Base-by-base conservation (phyloP, 2,329 filamentous ascomycete species). In the Aspergillus intermedius region DNA sequence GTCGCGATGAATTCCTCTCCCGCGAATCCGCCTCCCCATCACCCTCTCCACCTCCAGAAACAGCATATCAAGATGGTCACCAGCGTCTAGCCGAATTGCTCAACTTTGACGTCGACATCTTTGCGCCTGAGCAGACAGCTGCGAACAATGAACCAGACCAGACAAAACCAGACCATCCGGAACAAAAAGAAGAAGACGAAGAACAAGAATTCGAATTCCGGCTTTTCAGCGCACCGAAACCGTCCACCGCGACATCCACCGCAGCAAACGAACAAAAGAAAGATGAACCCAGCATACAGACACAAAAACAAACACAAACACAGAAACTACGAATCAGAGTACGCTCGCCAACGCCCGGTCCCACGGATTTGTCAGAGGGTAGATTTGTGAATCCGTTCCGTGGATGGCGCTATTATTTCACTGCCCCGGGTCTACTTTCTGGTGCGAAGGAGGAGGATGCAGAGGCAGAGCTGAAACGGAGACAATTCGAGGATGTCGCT, bases 181-280 rank as follows among this genome's bases (percentile, higher is more conserved):
- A 40, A 21, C n/a, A 40, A 12, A 44, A 28, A 40, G 17, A 21
- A 4, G 25, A 43, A 2, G 51, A 67, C 1, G 67, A 70, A 28
- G 70, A 73, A 47, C 66, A 71, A 48, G 70, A 72, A 51, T 73
- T 72, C 47, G 70, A 72, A 45, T 73, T 73, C 52, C 64, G 70
- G 6, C 52, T 73, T 12, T 73, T 73, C 58, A 68, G 62, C 40
- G 62, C 61, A 2, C 63, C 58, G 45, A 37, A 49, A 19, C n/a
- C 34, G 6, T 19, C 37, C 17, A 52, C 50, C 28, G 44, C 50
- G n/a, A 22, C 49, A 5, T 39, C 48, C 2, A 44, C 46, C 13
- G 8, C 47, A 15, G 23, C 17, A 32, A 19, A 32, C 45, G 15
- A 42, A 44, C 2, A 39, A 17, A 41, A 39, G 13, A 46, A 25